Percentiles rank a stretch among this genome's conserved stretches.
phyloP scores from a whole-genome alignment of 2,329 filamentous ascomycete genomes.

The Penicillium decumbens region DNA sequence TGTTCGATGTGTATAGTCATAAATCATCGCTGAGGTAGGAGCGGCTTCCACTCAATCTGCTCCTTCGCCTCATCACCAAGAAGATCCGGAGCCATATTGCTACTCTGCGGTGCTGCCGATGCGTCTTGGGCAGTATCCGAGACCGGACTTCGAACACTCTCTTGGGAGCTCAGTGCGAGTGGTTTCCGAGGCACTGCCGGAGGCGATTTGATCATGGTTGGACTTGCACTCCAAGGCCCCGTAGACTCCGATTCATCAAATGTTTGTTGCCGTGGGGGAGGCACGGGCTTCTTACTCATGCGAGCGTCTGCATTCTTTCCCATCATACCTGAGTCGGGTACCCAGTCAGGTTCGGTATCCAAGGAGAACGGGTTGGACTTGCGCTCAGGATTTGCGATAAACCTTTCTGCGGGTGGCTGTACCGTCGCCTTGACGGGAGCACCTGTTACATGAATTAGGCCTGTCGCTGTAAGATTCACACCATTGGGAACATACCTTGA shows the following conservation, averaged over 20 bases:
- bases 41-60: conserved; percentile 31
- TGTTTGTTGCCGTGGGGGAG: conserved; percentile 23
- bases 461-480: conserved; percentile 1
- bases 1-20: neutral
- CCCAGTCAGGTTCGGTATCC: conserved; percentile 78
- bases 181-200: conserved; percentile 62
- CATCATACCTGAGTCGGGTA: conserved; percentile 37
- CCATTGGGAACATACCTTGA: conserved; percentile 43
- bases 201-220: conserved; percentile 31
- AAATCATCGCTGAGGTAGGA: conserved; percentile 22
- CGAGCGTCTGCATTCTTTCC: conserved; percentile 12
- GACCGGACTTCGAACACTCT: conserved; percentile 1
- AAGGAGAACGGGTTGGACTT: conserved; percentile 76
- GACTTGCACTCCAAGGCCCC: neutral
- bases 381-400: conserved; percentile 67
- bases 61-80: conserved; percentile 23
- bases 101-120: neutral
- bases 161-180: conserved; percentile 34
- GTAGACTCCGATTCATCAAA: neutral
- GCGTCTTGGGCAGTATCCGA: neutral
- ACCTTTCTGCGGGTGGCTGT: conserved; percentile 58
- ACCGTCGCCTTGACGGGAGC: conserved; percentile 71
- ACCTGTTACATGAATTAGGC: conserved; percentile 39
- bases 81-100: conserved; percentile 15
- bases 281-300: conserved; percentile 18